Conservation (phyloP, 169 alveolate species). For the Plasmodium relictum region DNA sequence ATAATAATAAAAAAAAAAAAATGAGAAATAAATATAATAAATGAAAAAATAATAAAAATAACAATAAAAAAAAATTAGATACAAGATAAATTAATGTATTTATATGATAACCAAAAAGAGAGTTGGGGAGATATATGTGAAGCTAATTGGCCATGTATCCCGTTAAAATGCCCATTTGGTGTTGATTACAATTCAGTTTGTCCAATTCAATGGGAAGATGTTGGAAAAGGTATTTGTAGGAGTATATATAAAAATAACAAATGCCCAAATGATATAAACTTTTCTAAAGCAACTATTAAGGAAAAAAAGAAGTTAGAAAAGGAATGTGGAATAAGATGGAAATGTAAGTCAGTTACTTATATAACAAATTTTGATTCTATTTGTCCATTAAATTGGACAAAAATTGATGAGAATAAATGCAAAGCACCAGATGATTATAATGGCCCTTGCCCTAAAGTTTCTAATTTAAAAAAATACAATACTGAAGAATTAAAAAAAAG, state of each 20-base stretch:
- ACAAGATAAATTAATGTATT: conserved; percentile 41
- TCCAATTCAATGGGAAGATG: conserved; percentile 46
- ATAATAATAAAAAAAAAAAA: too few relatives aligned
- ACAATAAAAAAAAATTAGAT: conserved; percentile 12
- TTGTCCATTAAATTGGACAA: conserved; percentile 45
- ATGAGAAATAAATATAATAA: too few relatives aligned
- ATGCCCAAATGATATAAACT: conserved; percentile 14
- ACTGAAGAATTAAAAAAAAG: conserved; percentile 37
- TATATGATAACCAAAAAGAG: conserved; percentile 61
- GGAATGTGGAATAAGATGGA: conserved; percentile 66
- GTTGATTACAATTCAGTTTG: conserved; percentile 39
- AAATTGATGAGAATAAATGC: conserved; percentile 27
- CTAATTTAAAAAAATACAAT: conserved; percentile 58
- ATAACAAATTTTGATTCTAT: conserved; percentile 36
- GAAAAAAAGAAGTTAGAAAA: conserved; percentile 36
- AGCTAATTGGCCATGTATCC: conserved; percentile 64
- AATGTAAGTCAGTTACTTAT: conserved; percentile 53
- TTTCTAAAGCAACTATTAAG: conserved; percentile 10
- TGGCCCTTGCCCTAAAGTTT: conserved; percentile 53
- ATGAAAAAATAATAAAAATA: neutral
- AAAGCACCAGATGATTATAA: conserved; percentile 62
- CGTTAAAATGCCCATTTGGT: conserved; percentile 48
- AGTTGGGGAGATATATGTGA: conserved; percentile 73
- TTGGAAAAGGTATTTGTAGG: conserved; percentile 47
- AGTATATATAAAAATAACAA: conserved; percentile 13